A percentile compares a stretch with the other conserved stretches of the same genome.
phyloP scores from a whole-genome alignment of 805 yeast genomes.

The Suhomyces prunicola region DNA sequence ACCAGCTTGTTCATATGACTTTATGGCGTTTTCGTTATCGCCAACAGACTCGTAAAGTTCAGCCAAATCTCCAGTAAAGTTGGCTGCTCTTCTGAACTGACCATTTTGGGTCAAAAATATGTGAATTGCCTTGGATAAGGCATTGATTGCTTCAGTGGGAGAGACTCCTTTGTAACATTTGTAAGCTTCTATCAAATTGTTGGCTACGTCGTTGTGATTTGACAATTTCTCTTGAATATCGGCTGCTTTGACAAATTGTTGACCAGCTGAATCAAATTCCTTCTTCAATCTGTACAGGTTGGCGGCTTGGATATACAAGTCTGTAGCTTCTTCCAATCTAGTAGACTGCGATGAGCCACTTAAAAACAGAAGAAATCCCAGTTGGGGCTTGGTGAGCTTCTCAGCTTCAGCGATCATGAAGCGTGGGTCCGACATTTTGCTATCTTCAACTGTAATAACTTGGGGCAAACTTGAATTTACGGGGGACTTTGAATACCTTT shows the following conservation, averaged over 20 bases:
- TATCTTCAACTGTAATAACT: neutral
- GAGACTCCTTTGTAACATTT: conserved; percentile 76
- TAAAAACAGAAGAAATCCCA: conserved; percentile 64
- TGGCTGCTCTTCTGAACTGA: conserved; percentile 95
- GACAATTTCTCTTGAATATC: conserved; percentile 70
- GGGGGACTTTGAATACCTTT: neutral
- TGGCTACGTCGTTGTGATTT: conserved; percentile 87
- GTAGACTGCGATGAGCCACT: conserved; percentile 62
- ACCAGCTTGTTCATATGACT: conserved; percentile 86
- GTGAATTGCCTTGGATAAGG: conserved; percentile 72
- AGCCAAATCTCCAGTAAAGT: conserved; percentile 87
- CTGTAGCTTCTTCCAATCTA: conserved; percentile 88
- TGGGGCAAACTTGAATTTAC: neutral
- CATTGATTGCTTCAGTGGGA: conserved; percentile 73
- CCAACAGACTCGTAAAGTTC: conserved; percentile 74
- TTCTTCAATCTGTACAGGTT: conserved; percentile 77
- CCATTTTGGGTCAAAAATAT: conserved; percentile 81
- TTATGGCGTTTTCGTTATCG: conserved; percentile 66
- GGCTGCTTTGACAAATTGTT: conserved; percentile 83
- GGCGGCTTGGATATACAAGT: conserved; percentile 89
- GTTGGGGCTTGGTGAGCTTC: conserved; percentile 51
- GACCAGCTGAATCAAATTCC: conserved; percentile 73
- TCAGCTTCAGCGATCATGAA: conserved; percentile 44
- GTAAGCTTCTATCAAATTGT: conserved; percentile 84
- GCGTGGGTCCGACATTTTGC: conserved; percentile 42